Percentiles rank a stretch among this genome's conserved stretches.
Evolutionary conservation across 371 early-diverging fungal species (phyloP).

Genomic region (Neoconidiobolus thromboides): DNA sequence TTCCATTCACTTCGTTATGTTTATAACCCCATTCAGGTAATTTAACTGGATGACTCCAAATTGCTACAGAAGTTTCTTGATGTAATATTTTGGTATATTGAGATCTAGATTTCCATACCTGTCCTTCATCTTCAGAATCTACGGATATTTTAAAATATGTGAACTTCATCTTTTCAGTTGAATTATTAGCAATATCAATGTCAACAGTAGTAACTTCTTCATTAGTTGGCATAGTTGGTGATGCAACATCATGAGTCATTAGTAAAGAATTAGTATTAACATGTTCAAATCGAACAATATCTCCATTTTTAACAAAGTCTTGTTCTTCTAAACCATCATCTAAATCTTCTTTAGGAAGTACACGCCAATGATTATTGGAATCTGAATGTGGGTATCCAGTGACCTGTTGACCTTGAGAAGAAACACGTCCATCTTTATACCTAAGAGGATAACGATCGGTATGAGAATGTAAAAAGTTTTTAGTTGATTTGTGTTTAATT

Average conservation of each 20-base stretch:
- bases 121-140: slow-evolving; percentile 22
- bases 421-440: slow-evolving; percentile 83
- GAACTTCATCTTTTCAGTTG: slow-evolving; percentile 28
- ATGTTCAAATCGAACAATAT: slow-evolving; percentile 35
- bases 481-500: slow-evolving; percentile 52
- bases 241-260: slow-evolving; percentile 93
- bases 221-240: slow-evolving; percentile 87
- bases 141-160: slow-evolving; percentile 43
- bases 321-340: slow-evolving; percentile 9
- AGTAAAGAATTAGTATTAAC: slow-evolving; percentile 35
- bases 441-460: slow-evolving; percentile 61
- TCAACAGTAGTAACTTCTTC: slow-evolving; percentile 80
- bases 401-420: slow-evolving; percentile 81
- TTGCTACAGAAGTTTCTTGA: slow-evolving; percentile 55
- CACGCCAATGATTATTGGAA: slow-evolving; percentile 65
- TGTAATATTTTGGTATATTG: slow-evolving; percentile 47
- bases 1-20: slow-evolving; percentile 92
- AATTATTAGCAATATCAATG: slow-evolving; percentile 8
- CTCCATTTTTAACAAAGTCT: slow-evolving; percentile 17
- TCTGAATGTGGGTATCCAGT: slow-evolving; percentile 61
- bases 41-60: slow-evolving; percentile 50
- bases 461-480: slow-evolving; percentile 70
- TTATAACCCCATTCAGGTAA: slow-evolving; percentile 92
- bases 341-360: slow-evolving; percentile 30
- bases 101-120: slow-evolving; percentile 31